Base-by-base conservation (phyloP, 2,329 filamentous ascomycete genomes). In the Ceratocystis huliohia region DNA sequence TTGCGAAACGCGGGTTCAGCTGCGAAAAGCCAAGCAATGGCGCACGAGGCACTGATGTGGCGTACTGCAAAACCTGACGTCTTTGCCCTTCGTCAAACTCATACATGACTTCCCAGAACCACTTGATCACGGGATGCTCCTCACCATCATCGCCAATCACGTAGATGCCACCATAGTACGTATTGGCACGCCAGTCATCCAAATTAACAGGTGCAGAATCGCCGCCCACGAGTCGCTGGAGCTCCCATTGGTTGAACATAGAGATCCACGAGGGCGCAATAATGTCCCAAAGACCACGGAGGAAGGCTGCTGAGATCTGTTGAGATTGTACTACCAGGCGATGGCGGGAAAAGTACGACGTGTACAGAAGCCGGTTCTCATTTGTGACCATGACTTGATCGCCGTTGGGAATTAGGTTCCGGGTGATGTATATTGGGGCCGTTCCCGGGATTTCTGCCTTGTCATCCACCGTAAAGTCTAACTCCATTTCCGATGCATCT, bases 241-340 rank as follows among this genome's bases (percentile, higher is more conserved):
- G 82, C 74, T 99, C 94, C 2, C 85, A 85, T 74, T 96, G 93
- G 75, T 99, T 99, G 80, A 99, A 99, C 94, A 99, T 97, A 72
- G 88, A 91, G 3, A 99, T 82, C 94, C 94, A 99, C 2, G 85
- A 84, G 0, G 93, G 92, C 67, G 92, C 88, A 70, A 99, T 94
- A 73, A 99, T 96, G 70, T 87, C 82, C 25, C 88, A 85, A 1
- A 99, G 84, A 0, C 94, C 94, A 66, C 85, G 85, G 6, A 99
- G 82, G 74, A 99, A 99, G 1, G 91, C 91, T 25, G 85, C 82
- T 0, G 92, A 96, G 73, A 96, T 91, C n/a, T 81, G 77, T 63
- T 83, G 82, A 0, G 90, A 89, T 73, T 97, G 94, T 1, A 83
- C 81, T 66, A 91, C 86, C 0, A 99, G 84, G 10, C 92, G 88